Evolutionary conservation across 129 eudicot genomes (phyloP).

Genomic region (Chrysanthemum makinoi): DNA sequence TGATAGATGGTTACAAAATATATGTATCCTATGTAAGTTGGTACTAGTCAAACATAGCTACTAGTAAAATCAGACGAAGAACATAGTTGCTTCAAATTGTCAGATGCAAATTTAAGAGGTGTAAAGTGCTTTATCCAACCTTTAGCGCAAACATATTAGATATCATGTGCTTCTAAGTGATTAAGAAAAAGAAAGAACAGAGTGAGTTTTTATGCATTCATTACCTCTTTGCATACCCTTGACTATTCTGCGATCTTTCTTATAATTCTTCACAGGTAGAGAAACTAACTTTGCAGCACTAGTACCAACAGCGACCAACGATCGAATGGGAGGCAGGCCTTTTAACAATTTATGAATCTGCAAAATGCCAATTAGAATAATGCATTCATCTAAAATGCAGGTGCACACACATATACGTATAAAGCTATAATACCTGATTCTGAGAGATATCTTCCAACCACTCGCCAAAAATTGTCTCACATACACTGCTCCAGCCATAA

Average conservation of each 20-base stretch:
- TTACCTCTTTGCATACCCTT: slow-evolving; percentile 99
- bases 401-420: too few relatives aligned
- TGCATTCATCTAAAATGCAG: not conserved
- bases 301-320: slow-evolving; percentile 87
- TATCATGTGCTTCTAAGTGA: not conserved
- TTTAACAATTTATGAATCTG: slow-evolving; percentile 78
- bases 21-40: too few relatives aligned
- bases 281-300: slow-evolving; percentile 92
- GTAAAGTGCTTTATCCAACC: too few relatives aligned
- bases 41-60: too few relatives aligned
- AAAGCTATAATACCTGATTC: slow-evolving; percentile 61
- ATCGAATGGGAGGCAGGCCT: slow-evolving; percentile 91
- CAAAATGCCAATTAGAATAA: slow-evolving; percentile 14
- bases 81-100: too few relatives aligned
- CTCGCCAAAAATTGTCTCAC: slow-evolving; percentile 81
- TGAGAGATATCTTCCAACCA: slow-evolving; percentile 97
- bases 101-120: too few relatives aligned
- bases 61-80: too few relatives aligned
- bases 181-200: not conserved
- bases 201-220: slow-evolving; percentile 1
- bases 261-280: slow-evolving; percentile 80
- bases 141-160: not conserved
- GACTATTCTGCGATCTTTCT: slow-evolving; percentile 73
- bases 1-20: too few relatives aligned
- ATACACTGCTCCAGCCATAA: slow-evolving; percentile 80